Conservation (phyloP, 208 protist species). For the Phytomonas sp. region DNA sequence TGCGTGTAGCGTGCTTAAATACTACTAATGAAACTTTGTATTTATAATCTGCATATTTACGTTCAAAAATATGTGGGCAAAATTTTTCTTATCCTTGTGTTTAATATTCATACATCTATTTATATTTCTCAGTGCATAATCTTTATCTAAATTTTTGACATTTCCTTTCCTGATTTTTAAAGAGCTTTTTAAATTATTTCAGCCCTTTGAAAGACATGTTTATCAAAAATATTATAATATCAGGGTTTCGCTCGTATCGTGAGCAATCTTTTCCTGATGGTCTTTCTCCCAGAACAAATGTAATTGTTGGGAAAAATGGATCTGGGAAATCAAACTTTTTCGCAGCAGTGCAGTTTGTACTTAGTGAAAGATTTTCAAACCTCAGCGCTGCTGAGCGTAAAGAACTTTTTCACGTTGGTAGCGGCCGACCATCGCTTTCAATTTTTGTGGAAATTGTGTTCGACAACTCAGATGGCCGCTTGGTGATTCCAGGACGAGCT, state of each 20-base stretch:
- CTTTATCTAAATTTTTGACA: not conserved
- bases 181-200: slow-evolving; percentile 10
- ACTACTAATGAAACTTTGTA: not conserved
- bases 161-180: not conserved
- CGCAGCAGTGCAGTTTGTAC: slow-evolving; percentile 95
- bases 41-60: not conserved
- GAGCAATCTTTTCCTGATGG: slow-evolving; percentile 83
- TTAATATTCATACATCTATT: not conserved
- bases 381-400: slow-evolving; percentile 89
- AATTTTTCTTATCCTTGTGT: not conserved
- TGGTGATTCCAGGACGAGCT: slow-evolving; percentile 85
- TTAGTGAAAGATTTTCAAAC: slow-evolving; percentile 89
- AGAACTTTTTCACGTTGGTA: slow-evolving; percentile 93
- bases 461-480: slow-evolving; percentile 95
- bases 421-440: slow-evolving; percentile 76
- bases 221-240: slow-evolving; percentile 91
- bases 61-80: not conserved
- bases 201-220: slow-evolving; percentile 44
- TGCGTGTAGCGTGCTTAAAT: not conserved
- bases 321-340: slow-evolving; percentile 98
- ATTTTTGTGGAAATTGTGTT: slow-evolving; percentile 98
- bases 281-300: slow-evolving; percentile 70
- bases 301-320: slow-evolving; percentile 95
- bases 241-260: slow-evolving; percentile 88
- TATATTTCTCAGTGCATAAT: not conserved